Percentiles rank a stretch among this genome's conserved stretches.
phyloP scores from a whole-genome alignment of 768 basidiomycete genomes.

The Paxillus ammoniavirescens region DNA sequence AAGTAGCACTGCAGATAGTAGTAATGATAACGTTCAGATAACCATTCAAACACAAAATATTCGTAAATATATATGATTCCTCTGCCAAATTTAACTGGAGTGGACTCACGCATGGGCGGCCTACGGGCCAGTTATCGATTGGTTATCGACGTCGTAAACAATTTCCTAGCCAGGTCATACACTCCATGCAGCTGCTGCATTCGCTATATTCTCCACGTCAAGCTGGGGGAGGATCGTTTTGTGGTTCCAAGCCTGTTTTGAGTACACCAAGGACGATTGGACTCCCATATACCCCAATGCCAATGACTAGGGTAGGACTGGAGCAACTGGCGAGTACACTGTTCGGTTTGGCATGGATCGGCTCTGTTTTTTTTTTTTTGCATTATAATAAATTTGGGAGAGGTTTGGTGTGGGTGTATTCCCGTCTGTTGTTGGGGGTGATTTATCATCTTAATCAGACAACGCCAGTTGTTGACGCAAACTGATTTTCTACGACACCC shows the following conservation, averaged over 20 bases:
- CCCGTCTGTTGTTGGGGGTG: neutral
- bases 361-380: neutral
- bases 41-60: too few relatives aligned
- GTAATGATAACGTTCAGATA: too few relatives aligned
- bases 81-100: too few relatives aligned
- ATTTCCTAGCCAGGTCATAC: neutral
- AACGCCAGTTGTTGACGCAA: constrained; percentile 37
- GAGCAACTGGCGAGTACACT: constrained; percentile 14
- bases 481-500: constrained; percentile 44
- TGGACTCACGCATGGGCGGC: too few relatives aligned
- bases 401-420: constrained; percentile 29
- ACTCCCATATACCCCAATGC: too few relatives aligned
- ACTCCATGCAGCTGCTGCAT: neutral
- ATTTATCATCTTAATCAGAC: constrained; percentile 21
- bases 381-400: constrained; percentile 21
- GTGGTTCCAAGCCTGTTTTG: constrained; percentile 38
- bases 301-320: constrained; percentile 30
- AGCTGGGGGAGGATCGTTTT: too few relatives aligned
- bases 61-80: too few relatives aligned
- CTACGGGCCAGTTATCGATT: too few relatives aligned
- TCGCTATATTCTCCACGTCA: too few relatives aligned
- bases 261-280: constrained; percentile 12
- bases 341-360: neutral
- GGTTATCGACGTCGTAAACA: neutral
- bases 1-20: neutral